These are phyloP conservation scores for Pestalotiopsis sp. DNA, from an alignment of 2,329 filamentous ascomycete species.

Conservation along the genomic window DNA sequence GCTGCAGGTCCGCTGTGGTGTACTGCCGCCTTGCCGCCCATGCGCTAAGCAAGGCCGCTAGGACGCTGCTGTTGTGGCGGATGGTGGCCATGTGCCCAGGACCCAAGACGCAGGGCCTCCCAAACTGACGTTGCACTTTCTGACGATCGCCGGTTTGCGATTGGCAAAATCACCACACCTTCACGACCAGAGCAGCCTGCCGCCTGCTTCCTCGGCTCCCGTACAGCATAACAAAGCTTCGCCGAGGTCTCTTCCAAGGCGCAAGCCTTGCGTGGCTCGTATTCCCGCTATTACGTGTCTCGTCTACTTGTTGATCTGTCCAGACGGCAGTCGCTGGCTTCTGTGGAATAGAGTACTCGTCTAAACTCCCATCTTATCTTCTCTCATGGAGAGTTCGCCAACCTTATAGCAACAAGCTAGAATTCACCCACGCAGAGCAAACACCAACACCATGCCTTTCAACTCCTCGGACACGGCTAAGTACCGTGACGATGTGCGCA, in stretches of 20 bases:
- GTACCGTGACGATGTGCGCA: slow-evolving; percentile 48
- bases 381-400: not conserved
- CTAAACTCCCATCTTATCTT: not conserved
- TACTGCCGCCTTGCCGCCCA: not conserved
- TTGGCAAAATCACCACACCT: slow-evolving; percentile 1
- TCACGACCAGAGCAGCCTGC: not conserved
- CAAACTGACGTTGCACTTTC: slow-evolving; percentile 1
- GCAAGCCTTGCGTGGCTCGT: not conserved
- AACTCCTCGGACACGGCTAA: slow-evolving; percentile 38
- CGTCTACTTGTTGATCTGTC: not conserved
- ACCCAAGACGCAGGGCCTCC: not conserved
- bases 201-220: not conserved
- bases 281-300: not conserved
- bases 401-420: not conserved
- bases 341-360: not conserved
- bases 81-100: not conserved
- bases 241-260: not conserved
- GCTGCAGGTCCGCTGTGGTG: slow-evolving; percentile 3
- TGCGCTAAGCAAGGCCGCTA: not conserved
- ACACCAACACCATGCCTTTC: slow-evolving; percentile 36
- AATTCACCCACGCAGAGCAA: not conserved
- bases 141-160: not conserved
- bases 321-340: not conserved
- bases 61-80: not conserved
- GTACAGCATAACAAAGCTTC: not conserved